These are phyloP conservation scores for Quercus cerris DNA, from an alignment of 306 rosid species.

Conservation along the genomic window DNA sequence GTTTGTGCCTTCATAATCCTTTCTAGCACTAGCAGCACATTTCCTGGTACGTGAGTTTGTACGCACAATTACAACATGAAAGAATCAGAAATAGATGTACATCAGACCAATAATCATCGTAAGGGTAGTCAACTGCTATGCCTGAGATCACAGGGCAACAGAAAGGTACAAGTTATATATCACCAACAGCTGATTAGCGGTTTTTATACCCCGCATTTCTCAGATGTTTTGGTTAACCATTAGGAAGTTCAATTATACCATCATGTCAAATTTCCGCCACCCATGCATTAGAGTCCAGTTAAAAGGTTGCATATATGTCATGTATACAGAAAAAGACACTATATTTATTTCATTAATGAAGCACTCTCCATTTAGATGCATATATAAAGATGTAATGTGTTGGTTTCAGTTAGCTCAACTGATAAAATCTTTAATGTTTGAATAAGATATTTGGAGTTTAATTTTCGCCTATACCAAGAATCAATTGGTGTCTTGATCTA, in stretches of 20 bases:
- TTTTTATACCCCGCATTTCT: conserved; percentile 33
- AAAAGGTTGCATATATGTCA: neutral
- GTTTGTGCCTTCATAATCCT: conserved; percentile 95
- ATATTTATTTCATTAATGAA: neutral
- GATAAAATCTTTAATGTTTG: too few relatives aligned
- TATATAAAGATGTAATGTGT: neutral
- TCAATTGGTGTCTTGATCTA: accelerated
- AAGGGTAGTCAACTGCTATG: conserved; percentile 22
- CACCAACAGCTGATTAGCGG: conserved; percentile 37
- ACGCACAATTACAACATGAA: neutral
- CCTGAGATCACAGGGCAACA: conserved; percentile 22
- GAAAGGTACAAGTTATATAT: neutral
- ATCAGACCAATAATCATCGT: neutral
- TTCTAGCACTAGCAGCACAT: conserved; percentile 66
- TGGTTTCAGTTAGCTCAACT: accelerated
- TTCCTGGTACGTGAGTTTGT: conserved; percentile 58
- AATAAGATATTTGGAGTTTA: too few relatives aligned
- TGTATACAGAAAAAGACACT: conserved; percentile 4
- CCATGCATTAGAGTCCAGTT: neutral
- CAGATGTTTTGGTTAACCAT: conserved; percentile 5
- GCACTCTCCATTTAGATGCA: conserved; percentile 31
- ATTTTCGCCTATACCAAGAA: too few relatives aligned
- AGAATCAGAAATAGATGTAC: neutral
- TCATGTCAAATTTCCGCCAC: conserved; percentile 5
- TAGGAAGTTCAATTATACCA: neutral